Percentiles rank a stretch among this genome's conserved stretches.
phyloP scores from a whole-genome alignment of 148 eudicot species.

The Rhododendron griersonianum region DNA sequence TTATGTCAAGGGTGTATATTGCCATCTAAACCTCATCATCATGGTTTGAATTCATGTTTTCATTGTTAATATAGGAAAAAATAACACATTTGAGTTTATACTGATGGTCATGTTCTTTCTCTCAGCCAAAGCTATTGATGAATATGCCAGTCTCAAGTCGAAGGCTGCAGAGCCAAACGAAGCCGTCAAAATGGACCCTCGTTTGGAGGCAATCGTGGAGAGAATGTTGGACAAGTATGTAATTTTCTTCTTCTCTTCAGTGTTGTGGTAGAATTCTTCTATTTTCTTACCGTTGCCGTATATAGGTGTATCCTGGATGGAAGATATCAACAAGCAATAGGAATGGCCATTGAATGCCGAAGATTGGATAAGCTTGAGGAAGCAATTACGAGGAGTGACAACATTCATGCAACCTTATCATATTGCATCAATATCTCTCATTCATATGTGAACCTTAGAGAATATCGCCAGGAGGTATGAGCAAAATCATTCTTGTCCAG shows the following conservation, averaged over 20 bases:
- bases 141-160: slow-evolving; percentile 76
- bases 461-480: slow-evolving; percentile 86
- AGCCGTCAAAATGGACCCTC: slow-evolving; percentile 63
- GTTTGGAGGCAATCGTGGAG: slow-evolving; percentile 95
- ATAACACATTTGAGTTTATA: neutral
- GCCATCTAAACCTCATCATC: neutral
- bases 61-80: neutral
- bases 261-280: neutral
- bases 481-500: neutral
- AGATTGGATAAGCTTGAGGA: slow-evolving; percentile 92
- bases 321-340: slow-evolving; percentile 82
- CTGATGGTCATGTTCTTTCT: neutral
- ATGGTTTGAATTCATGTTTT: neutral
- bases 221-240: slow-evolving; percentile 93
- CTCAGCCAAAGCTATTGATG: slow-evolving; percentile 94
- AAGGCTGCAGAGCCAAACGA: slow-evolving; percentile 69
- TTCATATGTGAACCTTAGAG: slow-evolving; percentile 67
- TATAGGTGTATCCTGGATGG: slow-evolving; percentile 80
- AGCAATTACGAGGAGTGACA: slow-evolving; percentile 75
- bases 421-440: slow-evolving; percentile 84
- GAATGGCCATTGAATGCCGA: slow-evolving; percentile 83
- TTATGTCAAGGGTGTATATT: neutral
- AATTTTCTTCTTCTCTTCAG: neutral
- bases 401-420: slow-evolving; percentile 60
- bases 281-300: slow-evolving; percentile 7